Evolutionary conservation across 371 early-diverging fungal genomes (phyloP).

Genomic region (Dichotomocladium elegans): DNA sequence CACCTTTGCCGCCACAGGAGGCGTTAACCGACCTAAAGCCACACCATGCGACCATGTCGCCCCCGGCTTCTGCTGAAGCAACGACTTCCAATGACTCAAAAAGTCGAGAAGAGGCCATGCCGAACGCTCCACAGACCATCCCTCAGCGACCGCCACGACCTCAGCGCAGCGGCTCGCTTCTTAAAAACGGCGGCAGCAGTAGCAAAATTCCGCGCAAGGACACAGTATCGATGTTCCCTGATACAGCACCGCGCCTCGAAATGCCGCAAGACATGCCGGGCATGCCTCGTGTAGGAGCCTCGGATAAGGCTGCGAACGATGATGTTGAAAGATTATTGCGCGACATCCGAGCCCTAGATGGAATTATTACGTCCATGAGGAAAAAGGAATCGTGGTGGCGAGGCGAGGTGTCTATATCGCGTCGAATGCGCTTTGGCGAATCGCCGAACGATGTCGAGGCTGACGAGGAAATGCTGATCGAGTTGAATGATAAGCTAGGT

Average conservation of each 20-base stretch:
- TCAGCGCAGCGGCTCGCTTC: background rate
- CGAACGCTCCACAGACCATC: too few species aligned
- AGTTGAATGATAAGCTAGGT: conserved; percentile 19
- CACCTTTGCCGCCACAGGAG: conserved; percentile 21
- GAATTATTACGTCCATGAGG: conserved; percentile 39
- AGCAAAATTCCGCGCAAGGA: background rate
- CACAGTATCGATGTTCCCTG: conserved; percentile 9
- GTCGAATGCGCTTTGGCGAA: conserved; percentile 19
- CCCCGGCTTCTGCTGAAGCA: background rate
- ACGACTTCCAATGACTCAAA: background rate
- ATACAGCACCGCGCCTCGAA: background rate
- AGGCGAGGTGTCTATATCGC: conserved; percentile 40
- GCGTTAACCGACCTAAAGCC: background rate
- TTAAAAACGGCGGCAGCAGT: background rate
- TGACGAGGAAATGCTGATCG: conserved; percentile 35
- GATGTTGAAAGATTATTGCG: conserved; percentile 25
- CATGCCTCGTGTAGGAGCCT: too few species aligned
- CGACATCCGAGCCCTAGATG: conserved; percentile 37
- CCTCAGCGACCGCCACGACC: conserved; percentile 13
- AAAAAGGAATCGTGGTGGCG: conserved; percentile 53
- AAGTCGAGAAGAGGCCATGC: background rate
- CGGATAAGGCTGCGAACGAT: conserved; percentile 1
- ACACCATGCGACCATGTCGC: background rate
- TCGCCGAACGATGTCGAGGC: conserved; percentile 21
- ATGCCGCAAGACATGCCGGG: too few species aligned